A percentile compares a stretch with the other conserved stretches of the same genome.
Conservation (phyloP, 306 rosid species). For the Hippophae rhamnoides region DNA sequence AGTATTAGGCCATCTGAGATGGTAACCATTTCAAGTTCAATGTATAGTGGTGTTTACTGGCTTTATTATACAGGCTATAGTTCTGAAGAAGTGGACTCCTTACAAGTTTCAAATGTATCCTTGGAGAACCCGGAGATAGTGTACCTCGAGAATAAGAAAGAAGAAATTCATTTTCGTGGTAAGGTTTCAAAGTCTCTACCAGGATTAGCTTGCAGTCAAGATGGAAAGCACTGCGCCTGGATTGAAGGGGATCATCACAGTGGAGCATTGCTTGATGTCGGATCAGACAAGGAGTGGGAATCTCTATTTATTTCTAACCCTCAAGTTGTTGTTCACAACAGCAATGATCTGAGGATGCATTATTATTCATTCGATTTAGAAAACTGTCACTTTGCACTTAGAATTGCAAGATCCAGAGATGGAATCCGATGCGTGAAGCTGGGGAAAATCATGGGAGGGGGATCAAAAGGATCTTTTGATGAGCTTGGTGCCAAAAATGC, state of each 20-base stretch:
- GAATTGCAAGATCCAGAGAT: conserved; percentile 83
- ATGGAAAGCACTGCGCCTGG: conserved; percentile 82
- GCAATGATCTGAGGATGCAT: conserved; percentile 67
- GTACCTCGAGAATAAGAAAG: conserved; percentile 3
- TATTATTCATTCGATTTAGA: conserved; percentile 62
- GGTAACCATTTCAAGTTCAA: conserved; percentile 61
- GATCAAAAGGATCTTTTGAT: conserved; percentile 37
- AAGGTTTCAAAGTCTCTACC: conserved; percentile 49
- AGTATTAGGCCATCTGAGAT: conserved; percentile 63
- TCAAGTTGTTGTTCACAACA: conserved; percentile 57
- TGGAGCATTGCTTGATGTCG: conserved; percentile 73
- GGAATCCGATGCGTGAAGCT: conserved; percentile 68
- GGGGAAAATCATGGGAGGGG: conserved; percentile 51
- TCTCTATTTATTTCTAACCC: conserved; percentile 55
- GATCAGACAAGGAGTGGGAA: conserved; percentile 58
- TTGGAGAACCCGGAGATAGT: not conserved
- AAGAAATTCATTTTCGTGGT: conserved; percentile 9
- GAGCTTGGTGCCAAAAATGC: conserved; percentile 54
- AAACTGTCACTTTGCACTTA: conserved; percentile 40
- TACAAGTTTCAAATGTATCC: conserved; percentile 4
- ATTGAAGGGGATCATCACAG: conserved; percentile 81
- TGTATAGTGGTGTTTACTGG: conserved; percentile 62
- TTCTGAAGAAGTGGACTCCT: conserved; percentile 32
- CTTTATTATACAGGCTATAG: conserved; percentile 55
- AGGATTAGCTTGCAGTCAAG: conserved; percentile 78